These are phyloP conservation scores for Solanum microdontum DNA, from an alignment of 257 asterid species.

Conservation along the genomic window DNA sequence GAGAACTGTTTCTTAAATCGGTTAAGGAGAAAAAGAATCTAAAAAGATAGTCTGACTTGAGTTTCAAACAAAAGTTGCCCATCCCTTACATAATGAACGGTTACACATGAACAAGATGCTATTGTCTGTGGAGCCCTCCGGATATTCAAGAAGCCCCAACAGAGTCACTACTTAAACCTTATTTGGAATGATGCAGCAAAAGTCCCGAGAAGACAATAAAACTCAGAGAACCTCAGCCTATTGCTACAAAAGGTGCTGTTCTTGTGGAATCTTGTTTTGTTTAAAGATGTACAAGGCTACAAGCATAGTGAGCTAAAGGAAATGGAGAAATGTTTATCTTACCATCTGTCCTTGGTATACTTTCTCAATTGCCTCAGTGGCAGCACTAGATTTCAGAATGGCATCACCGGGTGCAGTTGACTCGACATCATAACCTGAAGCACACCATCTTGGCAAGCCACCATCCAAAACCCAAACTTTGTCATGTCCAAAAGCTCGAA, in stretches of 20 bases:
- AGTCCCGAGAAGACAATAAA: neutral
- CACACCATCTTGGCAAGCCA: conserved; percentile 91
- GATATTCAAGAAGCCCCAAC: neutral
- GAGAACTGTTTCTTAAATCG: neutral
- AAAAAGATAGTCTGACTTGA: neutral
- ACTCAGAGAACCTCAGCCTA: neutral
- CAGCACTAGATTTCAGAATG: conserved; percentile 93
- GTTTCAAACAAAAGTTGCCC: neutral
- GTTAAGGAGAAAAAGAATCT: neutral
- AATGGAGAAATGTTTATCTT: neutral
- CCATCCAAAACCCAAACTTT: conserved; percentile 94
- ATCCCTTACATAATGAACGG: neutral
- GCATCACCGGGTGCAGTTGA: conserved; percentile 94
- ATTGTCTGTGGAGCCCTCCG: neutral
- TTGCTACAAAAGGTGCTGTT: neutral
- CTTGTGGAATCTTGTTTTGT: neutral
- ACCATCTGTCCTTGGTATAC: conserved; percentile 62
- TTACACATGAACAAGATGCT: neutral
- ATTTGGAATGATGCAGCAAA: neutral
- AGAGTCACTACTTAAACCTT: neutral
- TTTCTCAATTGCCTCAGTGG: conserved; percentile 88
- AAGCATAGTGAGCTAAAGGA: neutral
- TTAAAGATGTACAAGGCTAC: neutral
- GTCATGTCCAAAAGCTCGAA: conserved; percentile 88
- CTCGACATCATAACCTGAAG: conserved; percentile 69